phyloP scores from a whole-genome alignment of 164 flowering plant genomes.

The Platanus orientalis region DNA sequence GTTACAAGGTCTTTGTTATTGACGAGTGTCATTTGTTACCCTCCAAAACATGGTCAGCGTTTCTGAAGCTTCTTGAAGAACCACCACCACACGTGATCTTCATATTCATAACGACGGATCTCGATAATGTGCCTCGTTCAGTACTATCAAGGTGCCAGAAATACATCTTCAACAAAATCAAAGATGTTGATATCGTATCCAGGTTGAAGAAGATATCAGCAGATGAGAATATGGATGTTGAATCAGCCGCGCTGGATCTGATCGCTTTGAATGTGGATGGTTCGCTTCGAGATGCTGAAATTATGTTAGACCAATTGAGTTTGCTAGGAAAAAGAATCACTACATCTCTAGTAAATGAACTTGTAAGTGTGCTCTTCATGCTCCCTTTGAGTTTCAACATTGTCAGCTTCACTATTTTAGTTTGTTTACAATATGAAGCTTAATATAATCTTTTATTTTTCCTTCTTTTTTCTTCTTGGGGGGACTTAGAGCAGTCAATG shows the following conservation, averaged over 20 bases:
- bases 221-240: slow-evolving; percentile 77
- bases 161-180: slow-evolving; percentile 79
- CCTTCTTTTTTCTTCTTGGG: too few relatives aligned
- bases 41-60: slow-evolving; percentile 69
- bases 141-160: slow-evolving; percentile 84
- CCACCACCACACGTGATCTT: slow-evolving; percentile 67
- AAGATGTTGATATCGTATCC: slow-evolving; percentile 60
- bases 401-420: neutral
- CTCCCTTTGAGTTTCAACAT: slow-evolving; percentile 3
- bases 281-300: slow-evolving; percentile 94
- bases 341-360: slow-evolving; percentile 88
- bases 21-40: slow-evolving; percentile 93
- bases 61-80: slow-evolving; percentile 78
- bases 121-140: slow-evolving; percentile 75
- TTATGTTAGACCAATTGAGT: slow-evolving; percentile 93
- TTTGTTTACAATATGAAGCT: too few relatives aligned
- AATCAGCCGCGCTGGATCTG: slow-evolving; percentile 73
- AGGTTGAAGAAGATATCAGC: slow-evolving; percentile 61
- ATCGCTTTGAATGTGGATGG: slow-evolving; percentile 95
- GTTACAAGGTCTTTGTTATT: slow-evolving; percentile 64
- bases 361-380: slow-evolving; percentile 50
- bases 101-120: slow-evolving; percentile 76
- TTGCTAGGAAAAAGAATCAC: slow-evolving; percentile 85
- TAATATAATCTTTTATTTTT: too few relatives aligned
- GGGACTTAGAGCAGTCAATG: neutral